Percentiles rank a stretch among this genome's conserved stretches.
Evolutionary conservation across 345 rosid genomes (phyloP).

Genomic region (Alliaria petiolata): DNA sequence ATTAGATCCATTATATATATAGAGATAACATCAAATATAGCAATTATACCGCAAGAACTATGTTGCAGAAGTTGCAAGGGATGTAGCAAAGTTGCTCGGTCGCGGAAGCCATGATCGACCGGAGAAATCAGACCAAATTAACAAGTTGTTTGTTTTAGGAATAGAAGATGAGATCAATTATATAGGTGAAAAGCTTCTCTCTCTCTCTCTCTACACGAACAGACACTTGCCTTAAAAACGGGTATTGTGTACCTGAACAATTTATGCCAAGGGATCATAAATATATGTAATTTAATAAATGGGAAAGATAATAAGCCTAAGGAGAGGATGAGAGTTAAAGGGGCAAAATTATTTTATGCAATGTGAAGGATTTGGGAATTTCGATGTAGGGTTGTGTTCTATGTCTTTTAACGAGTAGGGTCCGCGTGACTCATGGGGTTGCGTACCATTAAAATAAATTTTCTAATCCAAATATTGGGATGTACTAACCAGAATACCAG

Average conservation of each 20-base stretch:
- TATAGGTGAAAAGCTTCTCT: slow-evolving; percentile 20
- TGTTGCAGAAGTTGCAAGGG: slow-evolving; percentile 99
- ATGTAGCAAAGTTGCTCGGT: slow-evolving; percentile 96
- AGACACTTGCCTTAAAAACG: slow-evolving; percentile 25
- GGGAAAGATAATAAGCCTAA: slow-evolving; percentile 23
- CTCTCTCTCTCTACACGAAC: neutral
- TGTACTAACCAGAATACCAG: neutral
- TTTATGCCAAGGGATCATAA: slow-evolving; percentile 16
- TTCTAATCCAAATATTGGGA: neutral
- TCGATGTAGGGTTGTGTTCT: slow-evolving; percentile 29
- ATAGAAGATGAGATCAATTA: slow-evolving; percentile 13
- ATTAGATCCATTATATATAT: slow-evolving; percentile 35
- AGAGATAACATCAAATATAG: neutral
- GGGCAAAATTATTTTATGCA: slow-evolving; percentile 21
- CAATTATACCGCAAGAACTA: slow-evolving; percentile 82
- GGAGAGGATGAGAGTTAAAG: slow-evolving; percentile 27
- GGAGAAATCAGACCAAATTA: neutral
- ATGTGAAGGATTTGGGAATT: slow-evolving; percentile 23
- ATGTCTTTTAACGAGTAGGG: slow-evolving; percentile 33
- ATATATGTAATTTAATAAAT: neutral
- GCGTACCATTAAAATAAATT: neutral
- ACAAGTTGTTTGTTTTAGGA: slow-evolving; percentile 14
- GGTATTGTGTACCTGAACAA: slow-evolving; percentile 26
- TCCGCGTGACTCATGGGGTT: slow-evolving; percentile 14
- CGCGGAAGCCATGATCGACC: slow-evolving; percentile 19